These are phyloP conservation scores for Colletotrichum sp. DNA, from an alignment of 2,329 filamentous ascomycete species.

Conservation along the genomic window DNA sequence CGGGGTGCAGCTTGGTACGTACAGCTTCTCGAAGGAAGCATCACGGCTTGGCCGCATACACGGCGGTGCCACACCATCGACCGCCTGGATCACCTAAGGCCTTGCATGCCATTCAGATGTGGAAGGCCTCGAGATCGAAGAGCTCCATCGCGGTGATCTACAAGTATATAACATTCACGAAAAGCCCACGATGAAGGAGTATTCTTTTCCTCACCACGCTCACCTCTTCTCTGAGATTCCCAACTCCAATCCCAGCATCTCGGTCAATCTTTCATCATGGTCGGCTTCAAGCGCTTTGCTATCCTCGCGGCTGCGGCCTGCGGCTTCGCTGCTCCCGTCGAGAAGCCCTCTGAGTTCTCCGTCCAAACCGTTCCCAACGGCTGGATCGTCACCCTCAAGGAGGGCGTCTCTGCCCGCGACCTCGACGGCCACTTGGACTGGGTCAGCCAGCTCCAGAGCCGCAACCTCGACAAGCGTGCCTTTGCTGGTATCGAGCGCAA, in stretches of 20 bases:
- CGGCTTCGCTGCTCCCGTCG: conserved; percentile 13
- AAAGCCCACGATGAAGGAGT: not conserved
- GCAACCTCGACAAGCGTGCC: conserved; percentile 34
- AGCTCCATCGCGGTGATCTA: not conserved
- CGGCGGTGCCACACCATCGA: not conserved
- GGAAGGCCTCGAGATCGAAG: not conserved
- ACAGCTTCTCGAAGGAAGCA: not conserved
- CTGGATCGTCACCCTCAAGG: conserved; percentile 52
- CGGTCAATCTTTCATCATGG: conserved; percentile 4
- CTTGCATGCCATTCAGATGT: not conserved
- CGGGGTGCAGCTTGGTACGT: not conserved
- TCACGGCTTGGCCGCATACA: not conserved
- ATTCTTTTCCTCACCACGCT: not conserved
- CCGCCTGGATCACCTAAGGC: not conserved
- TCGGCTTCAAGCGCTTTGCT: conserved; percentile 21
- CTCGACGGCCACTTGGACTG: conserved; percentile 31
- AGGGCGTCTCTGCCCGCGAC: conserved; percentile 28
- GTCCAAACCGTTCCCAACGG: conserved; percentile 36
- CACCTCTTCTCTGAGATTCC: not conserved
- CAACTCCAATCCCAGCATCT: not conserved
- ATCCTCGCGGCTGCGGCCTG: conserved; percentile 19
- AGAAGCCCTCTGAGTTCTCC: not conserved
- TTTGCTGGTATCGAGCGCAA: conserved; percentile 15
- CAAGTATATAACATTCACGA: not conserved
- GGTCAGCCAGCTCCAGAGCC: conserved; percentile 34